Base-by-base conservation (phyloP, 345 rosid species). In the Theobroma cacao region DNA sequence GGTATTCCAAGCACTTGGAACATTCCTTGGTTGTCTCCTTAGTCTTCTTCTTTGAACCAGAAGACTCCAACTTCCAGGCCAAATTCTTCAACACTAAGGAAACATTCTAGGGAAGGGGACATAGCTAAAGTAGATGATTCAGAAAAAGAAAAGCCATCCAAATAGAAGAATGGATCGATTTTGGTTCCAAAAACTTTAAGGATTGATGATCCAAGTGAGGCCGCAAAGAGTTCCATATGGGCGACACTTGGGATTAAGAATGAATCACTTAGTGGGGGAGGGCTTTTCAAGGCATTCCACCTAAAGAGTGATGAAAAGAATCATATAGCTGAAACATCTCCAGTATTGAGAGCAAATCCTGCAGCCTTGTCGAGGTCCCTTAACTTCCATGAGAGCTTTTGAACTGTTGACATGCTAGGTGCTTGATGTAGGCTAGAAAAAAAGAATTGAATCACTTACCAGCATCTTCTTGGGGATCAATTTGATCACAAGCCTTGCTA, bases 211-310 rank as follows among this genome's bases (percentile, higher is more conserved):
- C 91, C 93, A 7, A 82, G 72, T 31, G 95, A 93, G 76, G 91
- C 94, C 18, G 91, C 95, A 34, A 95, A 87, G 84, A 92, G 94
- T 84, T 91, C 95, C 8, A 89, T 89, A 82, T 89, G 95, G 98
- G 87, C 86, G 61, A 85, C 97, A 17, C 81, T 93, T 0, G 95
- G 94, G 74, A 87, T 88, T 63, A 85, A 85, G 81, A 87, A 88
- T 34, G 97, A 90, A 31, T 84, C 85, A 8, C 60, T 82, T n/a
- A 78, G 80, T 26, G 80, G 81, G 38, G 90, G 86, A 73, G 88
- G 90, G 38, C 75, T 91, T 76, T 88, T 91, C 79, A 87, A 84
- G 84, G 92, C 89, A 61, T 87, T 92, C 77, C 82, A 92, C 61
- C 65, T 86, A 1, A 91, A 91, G 84, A 81, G 82, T 56, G 75